Conservation (phyloP, 805 yeast genomes). For the Wickerhamiella kazuoi region DNA sequence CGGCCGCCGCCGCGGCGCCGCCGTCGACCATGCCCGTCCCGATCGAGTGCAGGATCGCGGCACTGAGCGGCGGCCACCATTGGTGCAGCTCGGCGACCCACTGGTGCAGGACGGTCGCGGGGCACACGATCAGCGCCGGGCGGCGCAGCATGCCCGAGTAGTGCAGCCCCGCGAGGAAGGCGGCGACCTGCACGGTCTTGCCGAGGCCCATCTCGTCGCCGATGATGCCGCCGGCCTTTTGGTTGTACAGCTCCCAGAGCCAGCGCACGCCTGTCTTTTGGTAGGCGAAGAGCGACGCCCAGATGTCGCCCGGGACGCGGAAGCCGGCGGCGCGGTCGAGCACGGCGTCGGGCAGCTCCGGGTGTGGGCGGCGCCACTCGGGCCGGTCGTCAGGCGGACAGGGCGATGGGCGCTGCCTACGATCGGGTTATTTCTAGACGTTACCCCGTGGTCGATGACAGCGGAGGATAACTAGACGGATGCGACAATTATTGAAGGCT, state of each 20-base stretch:
- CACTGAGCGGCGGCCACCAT: constrained; percentile 95
- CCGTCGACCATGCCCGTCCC: constrained; percentile 62
- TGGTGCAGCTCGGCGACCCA: constrained; percentile 94
- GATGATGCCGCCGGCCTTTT: constrained; percentile 82
- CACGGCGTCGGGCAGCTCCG: constrained; percentile 54
- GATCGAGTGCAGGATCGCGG: constrained; percentile 74
- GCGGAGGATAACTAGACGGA: too few relatives aligned
- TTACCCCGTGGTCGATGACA: too few relatives aligned
- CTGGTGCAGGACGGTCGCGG: constrained; percentile 89
- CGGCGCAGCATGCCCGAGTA: constrained; percentile 56
- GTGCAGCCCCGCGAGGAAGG: constrained; percentile 81
- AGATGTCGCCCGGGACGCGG: constrained; percentile 77
- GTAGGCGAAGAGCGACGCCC: constrained; percentile 72
- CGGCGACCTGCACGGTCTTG: constrained; percentile 80
- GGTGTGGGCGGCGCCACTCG: constrained; percentile 69
- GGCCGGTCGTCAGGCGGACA: neutral
- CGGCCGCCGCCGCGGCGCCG: constrained; percentile 1
- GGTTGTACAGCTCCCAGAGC: constrained; percentile 86
- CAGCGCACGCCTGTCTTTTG: constrained; percentile 95
- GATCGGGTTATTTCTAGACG: too few relatives aligned
- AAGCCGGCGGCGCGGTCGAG: constrained; percentile 40
- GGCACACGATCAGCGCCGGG: constrained; percentile 80
- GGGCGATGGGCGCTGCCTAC: too few relatives aligned
- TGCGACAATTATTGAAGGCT: too few relatives aligned
- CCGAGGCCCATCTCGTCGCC: constrained; percentile 99